Conservation (phyloP, 352 stramenopile species). For the Globisporangium rhizosaccharum region DNA sequence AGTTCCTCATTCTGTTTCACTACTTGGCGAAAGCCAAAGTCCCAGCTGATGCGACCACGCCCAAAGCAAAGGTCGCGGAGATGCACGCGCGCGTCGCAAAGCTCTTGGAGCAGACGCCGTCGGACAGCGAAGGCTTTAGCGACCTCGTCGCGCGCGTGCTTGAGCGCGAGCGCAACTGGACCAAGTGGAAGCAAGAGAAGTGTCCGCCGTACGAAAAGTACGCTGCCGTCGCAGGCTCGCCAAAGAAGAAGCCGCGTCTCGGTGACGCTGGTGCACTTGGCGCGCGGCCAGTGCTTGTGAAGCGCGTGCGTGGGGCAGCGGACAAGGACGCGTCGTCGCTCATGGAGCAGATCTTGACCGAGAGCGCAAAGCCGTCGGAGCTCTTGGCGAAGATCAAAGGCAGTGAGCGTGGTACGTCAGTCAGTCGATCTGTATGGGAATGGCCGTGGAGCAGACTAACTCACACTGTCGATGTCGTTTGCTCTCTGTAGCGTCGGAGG, state of each 20-base stretch:
- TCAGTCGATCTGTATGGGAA: not conserved
- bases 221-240: slow-evolving; percentile 16
- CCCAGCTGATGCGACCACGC: slow-evolving; percentile 37
- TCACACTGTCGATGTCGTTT: not conserved
- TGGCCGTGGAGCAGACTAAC: not conserved
- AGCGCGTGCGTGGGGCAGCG: slow-evolving; percentile 15
- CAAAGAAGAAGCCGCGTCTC: slow-evolving; percentile 27
- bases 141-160: slow-evolving; percentile 84
- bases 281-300: slow-evolving; percentile 11
- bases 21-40: slow-evolving; percentile 58
- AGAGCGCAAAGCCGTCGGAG: slow-evolving; percentile 65
- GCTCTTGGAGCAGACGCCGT: slow-evolving; percentile 82
- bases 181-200: slow-evolving; percentile 89
- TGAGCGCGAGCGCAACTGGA: slow-evolving; percentile 87
- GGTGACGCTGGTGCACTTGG: slow-evolving; percentile 27
- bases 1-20: slow-evolving; percentile 83
- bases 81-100: slow-evolving; percentile 68
- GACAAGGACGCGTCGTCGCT: slow-evolving; percentile 29
- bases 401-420: slow-evolving; percentile 39
- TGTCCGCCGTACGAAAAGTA: slow-evolving; percentile 76
- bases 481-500: slow-evolving; percentile 37
- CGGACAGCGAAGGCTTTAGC: slow-evolving; percentile 82
- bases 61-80: slow-evolving; percentile 53
- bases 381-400: slow-evolving; percentile 78
- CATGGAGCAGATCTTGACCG: slow-evolving; percentile 75